Conservation (phyloP, 257 asterid genomes). For the Schizonepeta tenuifolia region DNA sequence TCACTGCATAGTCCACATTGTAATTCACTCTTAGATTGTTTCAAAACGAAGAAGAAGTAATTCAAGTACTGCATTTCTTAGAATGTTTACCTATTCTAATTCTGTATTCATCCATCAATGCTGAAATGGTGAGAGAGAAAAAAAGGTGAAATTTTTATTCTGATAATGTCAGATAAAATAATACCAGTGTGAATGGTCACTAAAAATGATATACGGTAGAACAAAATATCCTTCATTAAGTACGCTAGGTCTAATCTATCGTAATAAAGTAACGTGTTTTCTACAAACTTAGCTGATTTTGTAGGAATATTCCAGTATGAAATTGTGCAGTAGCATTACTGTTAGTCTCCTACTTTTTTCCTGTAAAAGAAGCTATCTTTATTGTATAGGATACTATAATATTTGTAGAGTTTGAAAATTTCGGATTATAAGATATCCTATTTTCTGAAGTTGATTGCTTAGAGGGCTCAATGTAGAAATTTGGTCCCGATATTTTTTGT, state of each 20-base stretch:
- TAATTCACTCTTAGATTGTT: constrained; percentile 5
- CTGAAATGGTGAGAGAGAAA: neutral
- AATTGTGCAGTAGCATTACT: neutral
- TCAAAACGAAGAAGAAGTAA: no score
- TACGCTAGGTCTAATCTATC: neutral
- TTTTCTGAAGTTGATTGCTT: constrained; percentile 11
- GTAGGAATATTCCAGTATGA: constrained; percentile 7
- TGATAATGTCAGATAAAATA: neutral
- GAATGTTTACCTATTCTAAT: neutral
- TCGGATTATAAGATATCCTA: neutral
- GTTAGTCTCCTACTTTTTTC: constrained; percentile 2
- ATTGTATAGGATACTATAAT: neutral
- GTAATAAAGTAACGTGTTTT: neutral
- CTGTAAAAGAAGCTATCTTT: neutral
- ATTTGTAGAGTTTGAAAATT: neutral
- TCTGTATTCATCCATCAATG: neutral
- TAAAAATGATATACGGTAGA: neutral
- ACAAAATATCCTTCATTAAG: neutral
- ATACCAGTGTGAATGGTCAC: neutral
- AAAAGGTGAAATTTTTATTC: neutral
- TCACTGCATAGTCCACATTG: constrained; percentile 5
- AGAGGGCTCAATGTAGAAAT: neutral
- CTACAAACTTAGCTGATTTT: neutral
- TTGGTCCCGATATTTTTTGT: neutral
- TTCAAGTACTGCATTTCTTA: no score